A percentile compares a stretch with the other conserved stretches of the same genome.
phyloP scores from a whole-genome alignment of 371 early-diverging fungal species.

The Polyrhizophydium stewartii region DNA sequence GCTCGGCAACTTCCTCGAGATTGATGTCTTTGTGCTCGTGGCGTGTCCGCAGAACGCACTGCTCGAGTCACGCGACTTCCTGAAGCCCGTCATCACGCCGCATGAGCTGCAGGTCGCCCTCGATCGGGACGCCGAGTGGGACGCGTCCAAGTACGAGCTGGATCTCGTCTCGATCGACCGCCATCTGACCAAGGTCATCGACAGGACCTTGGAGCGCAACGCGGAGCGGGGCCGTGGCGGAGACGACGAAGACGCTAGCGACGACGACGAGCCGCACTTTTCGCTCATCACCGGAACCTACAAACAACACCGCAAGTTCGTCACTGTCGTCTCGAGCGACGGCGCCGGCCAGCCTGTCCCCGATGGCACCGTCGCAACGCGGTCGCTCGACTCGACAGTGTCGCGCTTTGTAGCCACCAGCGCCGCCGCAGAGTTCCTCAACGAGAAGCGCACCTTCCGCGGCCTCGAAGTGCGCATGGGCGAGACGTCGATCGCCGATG shows the following conservation, averaged over 20 bases:
- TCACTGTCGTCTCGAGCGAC: not conserved
- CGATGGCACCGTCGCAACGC: slow-evolving; percentile 36
- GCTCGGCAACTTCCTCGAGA: slow-evolving; percentile 92
- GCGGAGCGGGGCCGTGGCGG: slow-evolving; percentile 1
- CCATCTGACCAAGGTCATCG: not conserved
- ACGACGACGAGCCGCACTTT: slow-evolving; percentile 77
- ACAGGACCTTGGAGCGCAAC: not conserved
- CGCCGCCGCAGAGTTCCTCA: slow-evolving; percentile 71
- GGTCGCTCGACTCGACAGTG: slow-evolving; percentile 52
- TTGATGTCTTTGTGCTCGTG: slow-evolving; percentile 86
- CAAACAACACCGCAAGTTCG: slow-evolving; percentile 26
- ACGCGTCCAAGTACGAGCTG: slow-evolving; percentile 19
- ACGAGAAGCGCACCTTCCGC: slow-evolving; percentile 63
- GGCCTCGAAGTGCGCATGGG: slow-evolving; percentile 75
- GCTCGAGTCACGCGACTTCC: slow-evolving; percentile 88
- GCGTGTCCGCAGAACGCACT: slow-evolving; percentile 93
- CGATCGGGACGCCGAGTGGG: slow-evolving; percentile 4
- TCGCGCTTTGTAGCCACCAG: slow-evolving; percentile 60
- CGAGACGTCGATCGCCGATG: slow-evolving; percentile 57
- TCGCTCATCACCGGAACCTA: slow-evolving; percentile 83
- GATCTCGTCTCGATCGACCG: slow-evolving; percentile 13
- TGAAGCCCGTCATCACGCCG: slow-evolving; percentile 89
- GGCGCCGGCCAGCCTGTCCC: not conserved
- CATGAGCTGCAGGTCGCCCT: slow-evolving; percentile 81
- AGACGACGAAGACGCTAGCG: slow-evolving; percentile 41